Evolutionary conservation across 352 stramenopile species (phyloP).

Genomic region (Phytophthora tentaculata): DNA sequence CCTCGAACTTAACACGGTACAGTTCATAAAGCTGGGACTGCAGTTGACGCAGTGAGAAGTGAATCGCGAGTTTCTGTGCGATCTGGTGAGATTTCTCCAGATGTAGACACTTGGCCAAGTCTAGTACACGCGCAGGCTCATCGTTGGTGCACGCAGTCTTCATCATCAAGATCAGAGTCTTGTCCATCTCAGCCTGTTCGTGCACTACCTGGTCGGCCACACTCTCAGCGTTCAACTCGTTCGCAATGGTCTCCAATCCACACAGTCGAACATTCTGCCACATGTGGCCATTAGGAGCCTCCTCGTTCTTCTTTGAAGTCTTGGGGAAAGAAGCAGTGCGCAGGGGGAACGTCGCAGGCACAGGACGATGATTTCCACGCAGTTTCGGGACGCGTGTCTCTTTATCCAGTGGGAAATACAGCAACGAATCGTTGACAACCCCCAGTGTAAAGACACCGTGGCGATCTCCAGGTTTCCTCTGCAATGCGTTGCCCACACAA

Average conservation of each 20-base stretch:
- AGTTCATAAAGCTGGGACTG: constrained; percentile 78
- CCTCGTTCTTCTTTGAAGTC: constrained; percentile 44
- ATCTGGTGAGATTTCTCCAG: constrained; percentile 87
- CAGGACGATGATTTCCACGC: constrained; percentile 73
- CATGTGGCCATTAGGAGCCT: constrained; percentile 51
- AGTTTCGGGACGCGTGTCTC: constrained; percentile 51
- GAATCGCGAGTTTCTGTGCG: constrained; percentile 80
- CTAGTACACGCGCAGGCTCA: constrained; percentile 68
- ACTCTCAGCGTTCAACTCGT: constrained; percentile 33
- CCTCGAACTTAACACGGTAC: constrained; percentile 69
- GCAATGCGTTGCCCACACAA: constrained; percentile 62
- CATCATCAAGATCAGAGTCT: constrained; percentile 86
- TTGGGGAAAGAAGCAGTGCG: constrained; percentile 64
- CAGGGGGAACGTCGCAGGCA: constrained; percentile 70
- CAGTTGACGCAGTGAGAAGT: constrained; percentile 79
- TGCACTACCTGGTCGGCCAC: constrained; percentile 50
- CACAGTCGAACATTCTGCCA: constrained; percentile 74
- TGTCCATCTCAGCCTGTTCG: constrained; percentile 85
- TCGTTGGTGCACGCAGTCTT: constrained; percentile 77
- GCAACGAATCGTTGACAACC: constrained; percentile 72
- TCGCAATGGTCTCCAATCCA: constrained; percentile 38
- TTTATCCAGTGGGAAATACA: constrained; percentile 77
- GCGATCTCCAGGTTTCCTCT: constrained; percentile 66
- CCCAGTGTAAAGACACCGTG: constrained; percentile 71
- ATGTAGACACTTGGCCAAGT: constrained; percentile 83